These are phyloP conservation scores for Tylopilus sp. DNA, from an alignment of 768 basidiomycete species.

Conservation along the genomic window DNA sequence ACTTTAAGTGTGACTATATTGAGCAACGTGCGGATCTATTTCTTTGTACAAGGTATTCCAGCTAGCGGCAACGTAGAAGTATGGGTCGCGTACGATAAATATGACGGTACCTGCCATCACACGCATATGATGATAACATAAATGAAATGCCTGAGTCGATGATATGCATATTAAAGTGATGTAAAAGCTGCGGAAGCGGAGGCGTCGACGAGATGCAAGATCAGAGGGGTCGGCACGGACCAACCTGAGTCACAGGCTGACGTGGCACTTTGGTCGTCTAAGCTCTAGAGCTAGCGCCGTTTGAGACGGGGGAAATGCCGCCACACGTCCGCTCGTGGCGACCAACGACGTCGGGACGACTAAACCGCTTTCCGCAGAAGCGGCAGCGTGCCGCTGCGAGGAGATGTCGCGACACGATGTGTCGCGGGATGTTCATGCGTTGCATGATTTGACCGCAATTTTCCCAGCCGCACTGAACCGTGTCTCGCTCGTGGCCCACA, in stretches of 20 bases:
- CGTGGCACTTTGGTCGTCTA: conserved; percentile 1
- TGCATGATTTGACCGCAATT: conserved; percentile 22
- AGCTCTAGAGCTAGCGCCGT: background rate
- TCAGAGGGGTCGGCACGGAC: background rate
- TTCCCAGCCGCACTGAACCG: conserved; percentile 24
- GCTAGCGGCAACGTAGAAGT: background rate
- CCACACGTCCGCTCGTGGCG: conserved; percentile 26
- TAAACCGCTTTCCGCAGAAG: conserved; percentile 21
- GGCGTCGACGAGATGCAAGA: background rate
- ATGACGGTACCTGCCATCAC: background rate
- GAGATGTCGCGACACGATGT: conserved; percentile 28
- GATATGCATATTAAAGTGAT: conserved; percentile 7
- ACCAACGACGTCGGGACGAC: conserved; percentile 26
- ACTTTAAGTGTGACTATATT: background rate
- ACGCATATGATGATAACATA: conserved; percentile 11
- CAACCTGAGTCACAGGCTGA: background rate
- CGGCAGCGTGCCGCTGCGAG: conserved; percentile 23
- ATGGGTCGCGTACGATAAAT: conserved; percentile 3
- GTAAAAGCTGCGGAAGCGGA: conserved; percentile 5
- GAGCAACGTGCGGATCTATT: background rate
- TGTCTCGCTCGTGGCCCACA: conserved; percentile 26
- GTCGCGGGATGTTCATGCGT: conserved; percentile 30
- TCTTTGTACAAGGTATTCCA: background rate
- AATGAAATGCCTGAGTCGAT: conserved; percentile 6
- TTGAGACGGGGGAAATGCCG: background rate